Evolutionary conservation across 2,329 filamentous ascomycete species (phyloP).

Genomic region (Fonsecaea pedrosoi): DNA sequence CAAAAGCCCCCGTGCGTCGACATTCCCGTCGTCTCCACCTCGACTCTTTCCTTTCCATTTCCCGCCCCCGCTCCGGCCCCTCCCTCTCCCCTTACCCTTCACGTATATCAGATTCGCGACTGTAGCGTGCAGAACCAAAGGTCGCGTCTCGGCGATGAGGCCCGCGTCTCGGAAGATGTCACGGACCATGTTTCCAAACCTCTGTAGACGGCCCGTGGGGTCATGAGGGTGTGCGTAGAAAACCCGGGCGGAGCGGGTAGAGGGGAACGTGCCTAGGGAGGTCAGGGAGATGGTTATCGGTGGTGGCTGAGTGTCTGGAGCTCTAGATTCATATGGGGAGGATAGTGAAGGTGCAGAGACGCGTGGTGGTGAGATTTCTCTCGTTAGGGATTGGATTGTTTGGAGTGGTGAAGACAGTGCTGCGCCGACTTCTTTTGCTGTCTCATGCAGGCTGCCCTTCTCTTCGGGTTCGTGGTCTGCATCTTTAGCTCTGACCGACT

Average conservation of each 20-base stretch:
- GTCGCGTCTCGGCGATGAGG: conserved; percentile 54
- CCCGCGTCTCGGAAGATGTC: conserved; percentile 53
- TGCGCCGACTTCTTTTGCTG: background rate
- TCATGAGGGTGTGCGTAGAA: conserved; percentile 46
- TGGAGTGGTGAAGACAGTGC: background rate
- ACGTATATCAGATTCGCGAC: conserved; percentile 84
- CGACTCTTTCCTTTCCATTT: conserved; percentile 7
- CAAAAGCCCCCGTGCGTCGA: conserved; percentile 56
- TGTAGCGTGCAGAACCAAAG: conserved; percentile 81
- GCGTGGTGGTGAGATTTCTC: conserved; percentile 12
- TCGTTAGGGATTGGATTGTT: background rate
- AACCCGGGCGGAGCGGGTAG: conserved; percentile 30
- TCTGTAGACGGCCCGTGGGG: conserved; percentile 48
- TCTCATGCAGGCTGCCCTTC: background rate
- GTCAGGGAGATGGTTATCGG: conserved; percentile 34
- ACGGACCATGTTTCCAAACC: conserved; percentile 50
- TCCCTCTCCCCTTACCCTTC: conserved; percentile 33
- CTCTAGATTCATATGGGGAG: background rate
- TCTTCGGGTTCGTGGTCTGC: background rate
- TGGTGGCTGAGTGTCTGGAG: background rate
- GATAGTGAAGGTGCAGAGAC: background rate
- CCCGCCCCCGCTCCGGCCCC: background rate
- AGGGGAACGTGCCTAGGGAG: conserved; percentile 36
- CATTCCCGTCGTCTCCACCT: conserved; percentile 35
- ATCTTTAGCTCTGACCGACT: background rate